A percentile compares a stretch with the other conserved stretches of the same genome.
phyloP scores from a whole-genome alignment of 1,139 yeast species.

The Sugiyamaella xylanicola region DNA sequence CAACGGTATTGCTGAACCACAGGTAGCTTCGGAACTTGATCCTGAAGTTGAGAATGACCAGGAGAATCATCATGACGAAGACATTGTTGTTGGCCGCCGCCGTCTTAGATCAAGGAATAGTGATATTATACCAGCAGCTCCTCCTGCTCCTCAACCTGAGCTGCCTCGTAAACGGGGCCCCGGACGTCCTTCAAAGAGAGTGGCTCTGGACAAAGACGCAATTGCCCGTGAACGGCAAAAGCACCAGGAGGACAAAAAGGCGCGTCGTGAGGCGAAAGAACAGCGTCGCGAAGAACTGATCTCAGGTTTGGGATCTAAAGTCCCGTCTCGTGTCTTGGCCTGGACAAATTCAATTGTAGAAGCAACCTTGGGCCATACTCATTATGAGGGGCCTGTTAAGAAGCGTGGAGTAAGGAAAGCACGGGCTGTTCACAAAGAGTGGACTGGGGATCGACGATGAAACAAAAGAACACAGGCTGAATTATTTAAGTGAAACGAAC shows the following conservation, averaged over 20 bases:
- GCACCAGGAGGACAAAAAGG: slow-evolving; percentile 24
- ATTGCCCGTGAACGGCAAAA: slow-evolving; percentile 9
- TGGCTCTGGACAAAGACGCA: slow-evolving; percentile 16
- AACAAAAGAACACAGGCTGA: background rate
- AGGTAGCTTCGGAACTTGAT: background rate
- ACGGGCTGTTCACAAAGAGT: slow-evolving; percentile 8
- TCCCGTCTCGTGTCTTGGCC: slow-evolving; percentile 28
- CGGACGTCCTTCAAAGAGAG: slow-evolving; percentile 14
- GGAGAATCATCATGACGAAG: slow-evolving; percentile 3
- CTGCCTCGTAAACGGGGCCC: slow-evolving; percentile 9
- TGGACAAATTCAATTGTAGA: slow-evolving; percentile 39
- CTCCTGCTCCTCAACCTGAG: background rate
- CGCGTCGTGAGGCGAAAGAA: slow-evolving; percentile 15
- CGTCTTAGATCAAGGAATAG: slow-evolving; percentile 14
- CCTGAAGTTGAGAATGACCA: background rate
- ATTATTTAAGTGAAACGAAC: background rate
- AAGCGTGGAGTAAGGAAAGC: slow-evolving; percentile 13
- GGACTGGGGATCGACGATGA: slow-evolving; percentile 12
- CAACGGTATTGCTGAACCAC: background rate
- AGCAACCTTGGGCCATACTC: slow-evolving; percentile 34
- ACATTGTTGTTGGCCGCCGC: slow-evolving; percentile 11
- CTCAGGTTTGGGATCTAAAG: slow-evolving; percentile 27
- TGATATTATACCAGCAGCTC: slow-evolving; percentile 10
- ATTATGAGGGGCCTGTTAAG: slow-evolving; percentile 29
- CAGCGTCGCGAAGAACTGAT: slow-evolving; percentile 34